phyloP scores from a whole-genome alignment of 768 basidiomycete species.

The Lentinula detonsa region DNA sequence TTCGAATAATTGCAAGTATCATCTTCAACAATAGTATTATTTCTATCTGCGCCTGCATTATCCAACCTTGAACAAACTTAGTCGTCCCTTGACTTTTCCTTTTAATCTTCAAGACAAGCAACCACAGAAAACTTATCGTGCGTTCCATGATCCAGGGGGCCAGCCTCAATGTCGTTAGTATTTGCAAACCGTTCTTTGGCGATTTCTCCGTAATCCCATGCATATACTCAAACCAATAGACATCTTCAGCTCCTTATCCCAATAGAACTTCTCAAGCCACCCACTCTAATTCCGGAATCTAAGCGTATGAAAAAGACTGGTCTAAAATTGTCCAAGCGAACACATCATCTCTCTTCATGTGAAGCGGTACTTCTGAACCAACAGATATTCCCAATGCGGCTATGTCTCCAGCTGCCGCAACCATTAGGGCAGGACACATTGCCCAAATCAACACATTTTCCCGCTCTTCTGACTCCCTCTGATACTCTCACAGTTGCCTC shows the following conservation, averaged over 20 bases:
- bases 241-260: conserved; percentile 37
- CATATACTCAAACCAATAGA: conserved; percentile 21
- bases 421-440: neutral
- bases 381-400: neutral
- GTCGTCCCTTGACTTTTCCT: conserved; percentile 15
- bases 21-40: no score
- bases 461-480: neutral
- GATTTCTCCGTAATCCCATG: no score
- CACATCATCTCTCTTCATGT: neutral
- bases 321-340: neutral
- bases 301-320: conserved; percentile 30
- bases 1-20: no score
- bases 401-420: neutral
- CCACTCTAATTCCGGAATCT: conserved; percentile 22
- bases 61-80: conserved; percentile 35
- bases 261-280: conserved; percentile 56
- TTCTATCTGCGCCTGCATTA: no score
- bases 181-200: neutral
- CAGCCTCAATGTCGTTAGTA: conserved; percentile 52
- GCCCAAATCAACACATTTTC: neutral
- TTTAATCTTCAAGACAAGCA: conserved; percentile 24
- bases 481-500: neutral
- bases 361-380: neutral
- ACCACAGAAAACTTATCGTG: conserved; percentile 42
- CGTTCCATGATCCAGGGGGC: conserved; percentile 49